A percentile compares a stretch with the other conserved stretches of the same genome.
Conservation (phyloP, 257 asterid genomes). For the Parsonsia alboflavescens region DNA sequence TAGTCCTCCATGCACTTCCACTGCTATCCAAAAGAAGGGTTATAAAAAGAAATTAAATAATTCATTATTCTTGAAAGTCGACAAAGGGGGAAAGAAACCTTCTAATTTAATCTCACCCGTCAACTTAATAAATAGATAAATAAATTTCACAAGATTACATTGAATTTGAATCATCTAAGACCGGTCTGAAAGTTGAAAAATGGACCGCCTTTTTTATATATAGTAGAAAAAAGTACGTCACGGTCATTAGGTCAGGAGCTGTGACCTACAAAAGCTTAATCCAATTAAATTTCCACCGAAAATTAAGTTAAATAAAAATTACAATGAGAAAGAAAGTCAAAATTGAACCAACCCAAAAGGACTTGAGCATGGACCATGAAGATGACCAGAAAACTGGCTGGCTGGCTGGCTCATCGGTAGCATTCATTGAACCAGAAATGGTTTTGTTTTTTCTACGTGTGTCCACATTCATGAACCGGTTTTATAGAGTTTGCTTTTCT, state of each 20-base stretch:
- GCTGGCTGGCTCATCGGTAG: neutral
- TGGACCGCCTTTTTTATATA: neutral
- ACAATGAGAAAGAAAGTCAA: constrained; percentile 1
- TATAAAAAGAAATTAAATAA: too few species aligned
- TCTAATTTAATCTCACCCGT: neutral
- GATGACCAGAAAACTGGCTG: neutral
- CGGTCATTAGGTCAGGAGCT: constrained; percentile 13
- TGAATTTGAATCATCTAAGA: neutral
- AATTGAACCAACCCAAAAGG: constrained; percentile 16
- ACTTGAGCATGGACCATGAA: constrained; percentile 22
- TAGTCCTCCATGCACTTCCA: too few species aligned
- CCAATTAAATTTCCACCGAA: neutral
- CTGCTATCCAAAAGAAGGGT: too few species aligned
- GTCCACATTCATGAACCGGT: constrained; percentile 30
- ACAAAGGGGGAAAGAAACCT: neutral
- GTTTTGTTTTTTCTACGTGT: constrained; percentile 3
- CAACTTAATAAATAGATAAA: neutral
- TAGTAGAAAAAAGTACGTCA: constrained; percentile 13
- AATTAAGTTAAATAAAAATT: neutral
- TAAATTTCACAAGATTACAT: too few species aligned
- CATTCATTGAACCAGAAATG: constrained; percentile 26
- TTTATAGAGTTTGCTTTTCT: neutral
- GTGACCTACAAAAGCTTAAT: neutral
- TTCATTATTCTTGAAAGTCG: neutral
- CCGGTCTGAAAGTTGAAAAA: neutral